Base-by-base conservation (phyloP, 352 stramenopile genomes). In the Globisporangium radiosum region DNA sequence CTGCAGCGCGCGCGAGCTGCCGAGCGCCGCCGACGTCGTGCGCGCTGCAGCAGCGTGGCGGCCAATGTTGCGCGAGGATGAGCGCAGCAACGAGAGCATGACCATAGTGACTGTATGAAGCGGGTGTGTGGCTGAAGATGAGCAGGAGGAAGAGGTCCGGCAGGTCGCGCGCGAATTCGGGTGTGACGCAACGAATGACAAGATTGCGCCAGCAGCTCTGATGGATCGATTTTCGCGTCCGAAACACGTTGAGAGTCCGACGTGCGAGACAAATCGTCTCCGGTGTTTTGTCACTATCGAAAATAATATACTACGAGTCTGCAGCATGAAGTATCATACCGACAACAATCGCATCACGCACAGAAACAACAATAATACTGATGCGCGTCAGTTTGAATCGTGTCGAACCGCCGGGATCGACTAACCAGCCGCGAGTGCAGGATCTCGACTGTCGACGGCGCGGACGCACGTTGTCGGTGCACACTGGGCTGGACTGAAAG, bases 1-100 rank as follows among this genome's bases (percentile, higher is more conserved):
- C 66, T 94, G 81, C 39, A 94, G 67, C 19, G 58, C 54, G 42
- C 80, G 80, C n/a, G 55, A 61, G 17, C 60, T 56, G 36, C 64
- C 48, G 19, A 62, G 57, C 47, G 52, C 37, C 33, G 59, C 19
- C 37, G 64, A 33, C 25, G 1, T 33, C 52, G 47, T 72, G 47
- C 37, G 69, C 54, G 51, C 54, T 58, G 59, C 54, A 58, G 39
- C 55, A 61, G 4, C 37, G 47, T 47, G 54, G 40, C 47, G 54
- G 2, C 25, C 33, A 4, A 58, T 40, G 7, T 48, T 14, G 43
- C 68, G 62, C 5, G 66, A 60, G 7, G 66, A 64, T 47, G 63
- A 57, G 49, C 74, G 72, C 11, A 90, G 69, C 17, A 76, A 53
- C 51, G 72, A 81, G 52, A 76, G 47, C 61, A 87, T 75, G 52